phyloP scores from a whole-genome alignment of 2,329 filamentous ascomycete genomes.

The Cryphonectria radicalis region DNA sequence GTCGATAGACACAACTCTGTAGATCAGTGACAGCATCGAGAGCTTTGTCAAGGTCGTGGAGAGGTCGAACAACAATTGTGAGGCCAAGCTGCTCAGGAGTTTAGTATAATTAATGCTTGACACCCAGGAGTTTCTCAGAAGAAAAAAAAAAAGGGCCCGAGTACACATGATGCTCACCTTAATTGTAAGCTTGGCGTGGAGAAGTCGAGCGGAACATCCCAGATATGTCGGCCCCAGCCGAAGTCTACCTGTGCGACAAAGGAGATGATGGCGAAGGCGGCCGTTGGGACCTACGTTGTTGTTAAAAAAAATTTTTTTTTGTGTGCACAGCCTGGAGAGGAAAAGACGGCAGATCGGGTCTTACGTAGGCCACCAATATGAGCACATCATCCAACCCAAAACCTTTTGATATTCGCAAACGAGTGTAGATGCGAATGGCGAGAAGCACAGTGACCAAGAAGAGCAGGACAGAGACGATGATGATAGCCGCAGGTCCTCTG shows the following conservation, averaged over 20 bases:
- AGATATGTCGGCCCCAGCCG: constrained; percentile 41
- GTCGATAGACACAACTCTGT: constrained; percentile 42
- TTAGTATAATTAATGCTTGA: constrained; percentile 12
- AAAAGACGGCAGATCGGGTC: constrained; percentile 11
- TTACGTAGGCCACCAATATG: constrained; percentile 43
- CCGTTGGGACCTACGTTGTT: constrained; percentile 36
- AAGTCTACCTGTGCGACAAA: constrained; percentile 36
- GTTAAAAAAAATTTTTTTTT: no score
- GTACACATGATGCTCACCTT: constrained; percentile 31
- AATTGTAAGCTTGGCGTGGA: constrained; percentile 35
- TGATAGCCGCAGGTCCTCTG: constrained; percentile 37
- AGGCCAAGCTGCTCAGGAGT: constrained; percentile 35
- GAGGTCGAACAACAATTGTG: constrained; percentile 43
- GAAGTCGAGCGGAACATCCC: constrained; percentile 38
- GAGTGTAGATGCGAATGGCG: constrained; percentile 42
- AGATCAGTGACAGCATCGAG: constrained; percentile 46
- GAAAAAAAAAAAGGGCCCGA: not conserved
- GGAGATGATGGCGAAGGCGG: constrained; percentile 39
- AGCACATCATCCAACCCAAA: constrained; percentile 44
- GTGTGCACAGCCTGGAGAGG: not conserved
- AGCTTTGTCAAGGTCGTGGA: constrained; percentile 46
- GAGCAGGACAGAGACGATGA: constrained; percentile 36
- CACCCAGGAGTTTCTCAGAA: not conserved
- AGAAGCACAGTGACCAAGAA: constrained; percentile 39
- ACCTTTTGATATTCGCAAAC: constrained; percentile 40